A percentile compares a stretch with the other conserved stretches of the same genome.
Conservation (phyloP, 371 early-diverging fungal genomes). For the Syncephalastrum contaminatum region DNA sequence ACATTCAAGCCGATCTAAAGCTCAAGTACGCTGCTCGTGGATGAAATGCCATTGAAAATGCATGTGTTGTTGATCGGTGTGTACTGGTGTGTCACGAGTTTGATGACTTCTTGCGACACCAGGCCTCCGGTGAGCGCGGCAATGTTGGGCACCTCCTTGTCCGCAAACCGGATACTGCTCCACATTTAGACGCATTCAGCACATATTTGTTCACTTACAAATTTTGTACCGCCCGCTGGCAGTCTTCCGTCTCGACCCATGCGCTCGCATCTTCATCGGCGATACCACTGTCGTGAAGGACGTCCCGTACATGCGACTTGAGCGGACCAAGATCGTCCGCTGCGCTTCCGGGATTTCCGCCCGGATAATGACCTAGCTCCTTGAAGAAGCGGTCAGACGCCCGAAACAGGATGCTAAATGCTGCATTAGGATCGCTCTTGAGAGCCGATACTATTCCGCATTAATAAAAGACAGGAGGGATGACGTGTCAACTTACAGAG, state of each 20-base stretch:
- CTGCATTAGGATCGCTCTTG: constrained; percentile 57
- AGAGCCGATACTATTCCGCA: constrained; percentile 45
- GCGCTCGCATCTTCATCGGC: neutral
- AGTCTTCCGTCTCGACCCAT: neutral
- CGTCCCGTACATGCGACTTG: constrained; percentile 2
- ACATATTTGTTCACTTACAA: constrained; percentile 23
- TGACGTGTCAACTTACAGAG: constrained; percentile 37
- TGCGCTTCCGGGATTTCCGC: constrained; percentile 22
- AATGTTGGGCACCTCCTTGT: constrained; percentile 77
- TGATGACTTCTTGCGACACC: constrained; percentile 92
- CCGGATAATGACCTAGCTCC: constrained; percentile 56
- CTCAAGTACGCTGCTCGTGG: constrained; percentile 49
- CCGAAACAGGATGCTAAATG: constrained; percentile 69
- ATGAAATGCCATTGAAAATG: constrained; percentile 78
- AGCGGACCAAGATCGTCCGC: constrained; percentile 40
- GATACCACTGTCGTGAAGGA: constrained; percentile 17
- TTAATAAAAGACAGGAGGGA: neutral
- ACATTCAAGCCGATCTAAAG: constrained; percentile 13
- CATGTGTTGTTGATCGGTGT: constrained; percentile 85
- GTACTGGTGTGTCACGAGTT: constrained; percentile 90
- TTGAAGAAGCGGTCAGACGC: constrained; percentile 70
- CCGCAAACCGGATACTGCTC: constrained; percentile 74
- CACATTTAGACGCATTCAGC: neutral
- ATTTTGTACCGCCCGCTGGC: constrained; percentile 19
- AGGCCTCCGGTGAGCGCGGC: constrained; percentile 93